Evolutionary conservation across 257 asterid species (phyloP).

Genomic region (Solanum arcanum): DNA sequence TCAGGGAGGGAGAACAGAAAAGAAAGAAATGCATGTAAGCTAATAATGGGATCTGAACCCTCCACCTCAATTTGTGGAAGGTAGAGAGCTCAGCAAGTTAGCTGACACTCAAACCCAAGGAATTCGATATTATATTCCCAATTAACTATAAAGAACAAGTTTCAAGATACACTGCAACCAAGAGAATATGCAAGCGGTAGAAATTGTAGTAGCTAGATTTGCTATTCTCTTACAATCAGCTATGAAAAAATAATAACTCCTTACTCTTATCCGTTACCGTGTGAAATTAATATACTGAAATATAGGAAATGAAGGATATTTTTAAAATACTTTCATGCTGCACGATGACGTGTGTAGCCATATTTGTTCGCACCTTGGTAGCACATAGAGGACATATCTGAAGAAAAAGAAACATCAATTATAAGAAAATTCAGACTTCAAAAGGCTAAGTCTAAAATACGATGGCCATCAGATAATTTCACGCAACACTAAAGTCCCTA

Average conservation of each 20-base stretch:
- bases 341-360: constrained; percentile 83
- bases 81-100: not conserved
- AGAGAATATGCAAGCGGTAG: not conserved
- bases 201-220: not conserved
- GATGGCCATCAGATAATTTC: not conserved
- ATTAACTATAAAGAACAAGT: not conserved
- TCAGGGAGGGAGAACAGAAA: not conserved
- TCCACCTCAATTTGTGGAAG: not conserved
- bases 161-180: not conserved
- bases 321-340: constrained; percentile 69
- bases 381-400: constrained; percentile 95
- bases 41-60: not conserved
- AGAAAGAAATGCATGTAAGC: not conserved
- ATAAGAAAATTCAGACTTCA: not conserved
- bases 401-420: constrained; percentile 11
- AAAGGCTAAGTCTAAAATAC: not conserved
- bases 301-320: constrained; percentile 56
- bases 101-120: not conserved
- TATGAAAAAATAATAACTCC: not conserved
- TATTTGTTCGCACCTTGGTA: constrained; percentile 51
- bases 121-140: not conserved
- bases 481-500: not conserved
- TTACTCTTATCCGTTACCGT: not conserved
- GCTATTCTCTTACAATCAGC: not conserved
- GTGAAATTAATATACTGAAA: not conserved